Base-by-base conservation (phyloP, 139 green algal genomes). In the Astrephomene gubernaculifera region DNA sequence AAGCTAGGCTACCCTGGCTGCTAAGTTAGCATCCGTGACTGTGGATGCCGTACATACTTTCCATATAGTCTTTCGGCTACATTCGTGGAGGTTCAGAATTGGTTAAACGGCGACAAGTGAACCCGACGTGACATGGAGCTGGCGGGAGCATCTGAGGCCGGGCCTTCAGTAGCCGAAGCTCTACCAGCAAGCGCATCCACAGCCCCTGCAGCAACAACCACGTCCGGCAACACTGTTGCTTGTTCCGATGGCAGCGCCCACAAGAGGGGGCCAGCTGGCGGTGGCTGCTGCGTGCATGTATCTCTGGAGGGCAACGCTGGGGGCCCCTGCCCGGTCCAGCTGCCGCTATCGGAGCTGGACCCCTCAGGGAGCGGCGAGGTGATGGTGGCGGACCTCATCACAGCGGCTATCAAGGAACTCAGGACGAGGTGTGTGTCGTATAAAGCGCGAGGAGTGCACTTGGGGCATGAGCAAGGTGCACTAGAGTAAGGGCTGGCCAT, bases 401-500 rank as follows among this genome's bases (percentile, higher is more conserved):
- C 74, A 17, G 74, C 74, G 29, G 74, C 74, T 24, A 57, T 82
- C 17, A 82, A 71, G 74, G 74, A 54, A 12, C 74, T 82, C 14
- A 54, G 39, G 54, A 4, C 54, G 24, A 65, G 52, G 72, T 80
- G 49, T 4, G 72, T 12, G n/a, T n/a, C n/a, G n/a, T n/a, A n/a
- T n/a, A n/a, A n/a, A n/a, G n/a, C n/a, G n/a, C n/a, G n/a, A n/a
- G n/a, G n/a, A n/a, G n/a, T n/a, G n/a, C n/a, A n/a, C n/a, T n/a
- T n/a, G n/a, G n/a, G n/a, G n/a, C n/a, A n/a, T n/a, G n/a, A n/a
- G n/a, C n/a, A n/a, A n/a, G n/a, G n/a, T n/a, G n/a, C n/a, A n/a
- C n/a, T n/a, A n/a, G n/a, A n/a, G n/a, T n/a, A n/a, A n/a, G n/a
- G n/a, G n/a, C n/a, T n/a, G n/a, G n/a, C n/a, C n/a, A n/a, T n/a